Evolutionary conservation across 139 green algal species (phyloP).

Genomic region (Chlamydomonas incerta): DNA sequence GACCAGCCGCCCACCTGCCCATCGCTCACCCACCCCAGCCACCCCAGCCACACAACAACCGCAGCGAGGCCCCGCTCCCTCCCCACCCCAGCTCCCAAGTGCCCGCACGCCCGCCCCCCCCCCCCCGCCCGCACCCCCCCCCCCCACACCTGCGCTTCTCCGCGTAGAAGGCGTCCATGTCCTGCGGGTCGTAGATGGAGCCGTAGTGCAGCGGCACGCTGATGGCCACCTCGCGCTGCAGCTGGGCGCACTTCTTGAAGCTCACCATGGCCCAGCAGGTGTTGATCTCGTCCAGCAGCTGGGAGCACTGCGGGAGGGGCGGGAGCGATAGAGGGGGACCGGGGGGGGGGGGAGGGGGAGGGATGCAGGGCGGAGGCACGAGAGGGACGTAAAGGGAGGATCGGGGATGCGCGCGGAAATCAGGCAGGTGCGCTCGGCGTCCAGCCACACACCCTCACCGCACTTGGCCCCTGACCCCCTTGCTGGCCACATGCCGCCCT

Average conservation of each 20-base stretch:
- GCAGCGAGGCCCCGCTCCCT: neutral
- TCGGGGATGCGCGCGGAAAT: too few relatives aligned
- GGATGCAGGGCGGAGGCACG: too few relatives aligned
- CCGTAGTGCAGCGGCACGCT: slow-evolving; percentile 57
- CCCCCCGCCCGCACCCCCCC: too few relatives aligned
- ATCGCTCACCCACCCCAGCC: too few relatives aligned
- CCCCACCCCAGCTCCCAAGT: too few relatives aligned
- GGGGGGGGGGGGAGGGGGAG: neutral
- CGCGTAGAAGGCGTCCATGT: slow-evolving; percentile 50
- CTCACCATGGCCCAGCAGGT: slow-evolving; percentile 68
- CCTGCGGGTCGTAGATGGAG: slow-evolving; percentile 49
- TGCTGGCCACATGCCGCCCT: neutral
- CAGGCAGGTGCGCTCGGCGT: too few relatives aligned
- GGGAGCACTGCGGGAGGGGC: slow-evolving; percentile 38
- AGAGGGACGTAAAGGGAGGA: too few relatives aligned
- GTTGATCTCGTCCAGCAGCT: slow-evolving; percentile 67
- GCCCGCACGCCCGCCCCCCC: too few relatives aligned
- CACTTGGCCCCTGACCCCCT: neutral
- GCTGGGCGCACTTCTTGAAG: slow-evolving; percentile 52
- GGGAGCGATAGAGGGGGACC: neutral
- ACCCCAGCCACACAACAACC: neutral
- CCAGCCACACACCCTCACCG: too few relatives aligned
- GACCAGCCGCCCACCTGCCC: too few relatives aligned
- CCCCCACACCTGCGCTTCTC: slow-evolving; percentile 25
- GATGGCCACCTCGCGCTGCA: slow-evolving; percentile 54